Percentiles rank a stretch among this genome's conserved stretches.
Conservation (phyloP, 306 rosid species). For the Rosa lucieae region DNA sequence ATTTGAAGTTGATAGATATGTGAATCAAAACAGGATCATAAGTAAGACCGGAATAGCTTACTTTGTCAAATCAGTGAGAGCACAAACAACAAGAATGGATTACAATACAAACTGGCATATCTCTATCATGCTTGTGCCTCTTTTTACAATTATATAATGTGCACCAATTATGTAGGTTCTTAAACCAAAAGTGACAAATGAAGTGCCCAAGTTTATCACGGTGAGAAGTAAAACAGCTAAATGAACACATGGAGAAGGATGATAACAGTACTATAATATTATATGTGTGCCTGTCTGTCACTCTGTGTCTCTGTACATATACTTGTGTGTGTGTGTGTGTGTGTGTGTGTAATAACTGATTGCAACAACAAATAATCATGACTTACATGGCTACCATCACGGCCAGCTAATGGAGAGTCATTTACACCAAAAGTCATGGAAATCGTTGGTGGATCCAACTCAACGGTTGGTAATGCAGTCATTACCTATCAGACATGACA, state of each 20-base stretch:
- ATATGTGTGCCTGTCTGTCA: too few species aligned
- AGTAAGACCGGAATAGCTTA: neutral
- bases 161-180: neutral
- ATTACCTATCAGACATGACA: slow-evolving; percentile 42
- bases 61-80: neutral
- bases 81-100: neutral
- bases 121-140: neutral
- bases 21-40: neutral
- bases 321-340: neutral
- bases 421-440: slow-evolving; percentile 99
- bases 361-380: slow-evolving; percentile 26
- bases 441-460: slow-evolving; percentile 97
- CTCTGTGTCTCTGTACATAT: neutral
- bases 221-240: neutral
- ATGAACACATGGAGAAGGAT: neutral
- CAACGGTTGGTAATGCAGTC: slow-evolving; percentile 83
- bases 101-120: neutral
- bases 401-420: slow-evolving; percentile 97
- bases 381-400: slow-evolving; percentile 95
- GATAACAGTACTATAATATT: neutral
- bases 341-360: neutral
- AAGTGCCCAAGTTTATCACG: neutral
- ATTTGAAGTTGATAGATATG: neutral
- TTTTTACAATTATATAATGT: neutral
- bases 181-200: neutral